A percentile compares a stretch with the other conserved stretches of the same genome.
phyloP scores from a whole-genome alignment of 2,329 filamentous ascomycete species.

The Aquanectria penicillioides region DNA sequence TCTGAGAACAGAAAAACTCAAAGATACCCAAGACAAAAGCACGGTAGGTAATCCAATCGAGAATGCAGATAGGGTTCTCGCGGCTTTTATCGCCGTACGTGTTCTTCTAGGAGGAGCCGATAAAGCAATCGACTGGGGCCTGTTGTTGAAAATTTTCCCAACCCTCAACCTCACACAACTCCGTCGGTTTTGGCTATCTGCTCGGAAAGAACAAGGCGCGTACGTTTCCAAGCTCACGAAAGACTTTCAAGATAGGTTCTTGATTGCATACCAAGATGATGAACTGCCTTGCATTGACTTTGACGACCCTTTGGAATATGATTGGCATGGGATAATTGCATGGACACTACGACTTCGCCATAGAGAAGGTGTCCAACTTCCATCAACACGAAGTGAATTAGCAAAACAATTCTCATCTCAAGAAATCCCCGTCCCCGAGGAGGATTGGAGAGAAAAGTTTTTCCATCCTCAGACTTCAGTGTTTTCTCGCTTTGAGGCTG shows the following conservation, averaged over 20 bases:
- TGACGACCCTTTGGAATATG: slow-evolving; percentile 70
- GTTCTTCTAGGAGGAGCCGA: slow-evolving; percentile 69
- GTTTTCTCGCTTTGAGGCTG: slow-evolving; percentile 66
- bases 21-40: slow-evolving; percentile 1
- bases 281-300: slow-evolving; percentile 72
- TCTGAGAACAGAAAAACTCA: not conserved
- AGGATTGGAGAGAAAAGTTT: slow-evolving; percentile 67
- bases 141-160: slow-evolving; percentile 66
- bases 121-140: slow-evolving; percentile 68
- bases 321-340: slow-evolving; percentile 73
- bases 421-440: slow-evolving; percentile 42
- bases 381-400: slow-evolving; percentile 56
- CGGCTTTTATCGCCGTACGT: slow-evolving; percentile 67
- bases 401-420: slow-evolving; percentile 54
- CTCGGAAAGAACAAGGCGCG: slow-evolving; percentile 61
- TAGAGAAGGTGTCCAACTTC: slow-evolving; percentile 59
- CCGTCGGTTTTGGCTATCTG: slow-evolving; percentile 63
- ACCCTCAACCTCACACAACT: slow-evolving; percentile 61
- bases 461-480: slow-evolving; percentile 64
- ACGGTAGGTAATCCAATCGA: slow-evolving; percentile 23
- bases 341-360: slow-evolving; percentile 70
- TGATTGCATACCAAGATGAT: slow-evolving; percentile 71
- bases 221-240: slow-evolving; percentile 65
- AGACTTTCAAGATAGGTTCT: slow-evolving; percentile 72
- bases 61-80: slow-evolving; percentile 53